phyloP scores from a whole-genome alignment of 2,329 filamentous ascomycete genomes.

The Leptographium flavum region DNA sequence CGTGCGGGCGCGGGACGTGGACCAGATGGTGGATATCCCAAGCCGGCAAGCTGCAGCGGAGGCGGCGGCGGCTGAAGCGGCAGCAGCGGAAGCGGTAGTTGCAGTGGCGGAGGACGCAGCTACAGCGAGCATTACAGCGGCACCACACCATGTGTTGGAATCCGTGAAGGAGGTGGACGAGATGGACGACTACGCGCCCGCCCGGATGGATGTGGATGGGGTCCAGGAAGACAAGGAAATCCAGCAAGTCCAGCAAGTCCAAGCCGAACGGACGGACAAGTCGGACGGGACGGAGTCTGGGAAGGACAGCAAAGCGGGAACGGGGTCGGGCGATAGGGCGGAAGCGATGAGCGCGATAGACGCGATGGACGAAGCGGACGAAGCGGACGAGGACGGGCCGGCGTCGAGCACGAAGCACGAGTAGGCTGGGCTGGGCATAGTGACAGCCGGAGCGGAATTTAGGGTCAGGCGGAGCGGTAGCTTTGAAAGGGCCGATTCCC shows the following conservation, averaged over 20 bases:
- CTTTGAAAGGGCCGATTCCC: too few species aligned
- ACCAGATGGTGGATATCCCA: constrained; percentile 16
- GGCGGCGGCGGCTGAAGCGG: neutral
- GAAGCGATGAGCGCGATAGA: neutral
- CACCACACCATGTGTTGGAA: neutral
- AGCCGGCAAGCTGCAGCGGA: constrained; percentile 1
- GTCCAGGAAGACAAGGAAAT: neutral
- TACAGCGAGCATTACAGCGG: too few species aligned
- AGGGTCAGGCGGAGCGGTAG: too few species aligned
- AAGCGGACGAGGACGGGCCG: too few species aligned
- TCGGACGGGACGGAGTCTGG: too few species aligned
- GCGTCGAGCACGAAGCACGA: neutral
- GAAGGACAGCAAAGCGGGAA: too few species aligned
- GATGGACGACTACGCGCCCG: neutral
- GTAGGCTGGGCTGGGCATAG: too few species aligned
- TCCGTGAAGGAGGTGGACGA: constrained; percentile 1
- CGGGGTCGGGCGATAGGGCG: neutral
- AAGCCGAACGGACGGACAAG: too few species aligned
- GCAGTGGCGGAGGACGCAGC: neutral
- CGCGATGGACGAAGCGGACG: neutral
- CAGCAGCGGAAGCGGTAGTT: neutral
- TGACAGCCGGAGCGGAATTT: too few species aligned
- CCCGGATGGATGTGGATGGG: neutral
- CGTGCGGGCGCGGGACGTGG: constrained; percentile 16
- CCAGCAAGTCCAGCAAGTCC: too few species aligned